Percentiles rank a stretch among this genome's conserved stretches.
Conservation (phyloP, 306 rosid genomes). For the Rubus idaeus region DNA sequence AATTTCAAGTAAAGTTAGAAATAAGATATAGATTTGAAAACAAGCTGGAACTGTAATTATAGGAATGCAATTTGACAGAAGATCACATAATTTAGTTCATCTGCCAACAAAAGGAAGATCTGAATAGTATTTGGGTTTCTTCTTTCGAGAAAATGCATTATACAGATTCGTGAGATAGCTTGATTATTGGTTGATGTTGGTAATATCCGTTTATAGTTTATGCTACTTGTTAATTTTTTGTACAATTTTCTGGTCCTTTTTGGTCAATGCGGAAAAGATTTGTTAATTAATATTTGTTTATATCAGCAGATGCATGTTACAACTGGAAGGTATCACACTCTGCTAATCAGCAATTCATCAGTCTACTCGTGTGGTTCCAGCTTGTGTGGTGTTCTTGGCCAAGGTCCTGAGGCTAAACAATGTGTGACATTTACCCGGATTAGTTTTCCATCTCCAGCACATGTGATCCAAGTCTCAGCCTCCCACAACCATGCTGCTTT, state of each 20-base stretch:
- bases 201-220: neutral
- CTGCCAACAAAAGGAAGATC: neutral
- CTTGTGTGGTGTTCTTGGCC: constrained; percentile 92
- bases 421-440: constrained; percentile 70
- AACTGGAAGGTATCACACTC: constrained; percentile 83
- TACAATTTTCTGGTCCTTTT: neutral
- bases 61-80: neutral
- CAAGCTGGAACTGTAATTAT: neutral
- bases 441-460: constrained; percentile 55
- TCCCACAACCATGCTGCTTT: constrained; percentile 89
- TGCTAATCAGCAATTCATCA: constrained; percentile 69
- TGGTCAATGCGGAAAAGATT: neutral
- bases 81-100: neutral
- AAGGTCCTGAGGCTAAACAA: constrained; percentile 78
- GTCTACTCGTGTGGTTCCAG: constrained; percentile 88
- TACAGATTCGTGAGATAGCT: neutral
- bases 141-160: neutral
- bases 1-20: neutral
- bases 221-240: neutral
- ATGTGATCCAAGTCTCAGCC: constrained; percentile 79
- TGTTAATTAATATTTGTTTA: constrained; percentile 29
- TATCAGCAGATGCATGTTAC: constrained; percentile 84
- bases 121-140: neutral
- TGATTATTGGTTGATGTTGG: constrained; percentile 2
- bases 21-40: neutral